Evolutionary conservation across 306 rosid species (phyloP).

Genomic region (Dicorynia guianensis): DNA sequence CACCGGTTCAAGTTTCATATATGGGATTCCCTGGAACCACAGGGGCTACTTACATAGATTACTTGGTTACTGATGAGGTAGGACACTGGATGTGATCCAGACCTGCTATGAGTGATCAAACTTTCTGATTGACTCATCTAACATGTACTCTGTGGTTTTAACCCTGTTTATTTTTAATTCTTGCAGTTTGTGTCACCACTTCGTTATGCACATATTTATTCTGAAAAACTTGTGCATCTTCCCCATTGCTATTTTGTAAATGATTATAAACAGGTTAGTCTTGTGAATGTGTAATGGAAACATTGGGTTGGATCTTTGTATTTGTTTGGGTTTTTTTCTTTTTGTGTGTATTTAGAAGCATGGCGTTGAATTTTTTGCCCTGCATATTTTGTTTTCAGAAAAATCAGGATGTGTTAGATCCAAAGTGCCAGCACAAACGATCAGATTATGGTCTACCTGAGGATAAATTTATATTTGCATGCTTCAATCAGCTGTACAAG

Average conservation of each 20-base stretch:
- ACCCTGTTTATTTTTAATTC: conserved; percentile 13
- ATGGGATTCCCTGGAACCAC: conserved; percentile 99
- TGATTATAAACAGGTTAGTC: conserved; percentile 93
- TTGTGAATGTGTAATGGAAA: conserved; percentile 9
- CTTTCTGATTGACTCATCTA: not conserved
- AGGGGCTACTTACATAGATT: conserved; percentile 88
- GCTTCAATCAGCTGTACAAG: conserved; percentile 97
- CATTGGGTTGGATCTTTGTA: not conserved
- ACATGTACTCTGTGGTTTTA: conserved; percentile 9
- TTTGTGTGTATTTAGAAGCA: conserved; percentile 11
- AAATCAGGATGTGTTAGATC: conserved; percentile 90
- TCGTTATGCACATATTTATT: conserved; percentile 77
- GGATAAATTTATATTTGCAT: conserved; percentile 89
- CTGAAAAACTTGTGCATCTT: conserved; percentile 95
- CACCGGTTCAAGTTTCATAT: conserved; percentile 97
- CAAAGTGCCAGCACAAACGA: conserved; percentile 79
- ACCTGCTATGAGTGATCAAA: not conserved
- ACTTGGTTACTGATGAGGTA: conserved; percentile 94
- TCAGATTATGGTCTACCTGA: conserved; percentile 92
- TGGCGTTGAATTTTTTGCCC: not conserved
- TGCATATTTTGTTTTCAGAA: conserved; percentile 61
- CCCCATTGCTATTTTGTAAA: conserved; percentile 99
- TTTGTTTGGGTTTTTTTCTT: not conserved
- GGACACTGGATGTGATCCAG: conserved; percentile 24
- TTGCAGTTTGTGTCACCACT: conserved; percentile 92